Base-by-base conservation (phyloP, 176 grass and related monocot species). In the Pharus latifolius region DNA sequence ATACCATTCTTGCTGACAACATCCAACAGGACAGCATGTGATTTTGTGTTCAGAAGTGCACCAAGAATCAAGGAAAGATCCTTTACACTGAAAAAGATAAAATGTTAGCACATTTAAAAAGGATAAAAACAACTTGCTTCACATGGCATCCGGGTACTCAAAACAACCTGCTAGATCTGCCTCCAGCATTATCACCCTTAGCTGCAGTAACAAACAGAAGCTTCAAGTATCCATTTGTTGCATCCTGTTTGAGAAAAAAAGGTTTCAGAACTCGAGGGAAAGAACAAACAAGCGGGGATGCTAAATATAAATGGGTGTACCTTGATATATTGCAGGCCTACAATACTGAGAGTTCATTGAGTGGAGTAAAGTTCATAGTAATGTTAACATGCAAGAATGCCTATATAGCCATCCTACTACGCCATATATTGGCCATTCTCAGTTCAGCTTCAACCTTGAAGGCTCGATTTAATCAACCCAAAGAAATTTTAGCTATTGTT, bases 11-110 rank as follows among this genome's bases (percentile, higher is more conserved):
- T 91, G 42, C 75, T 85, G 69, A 91, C 86, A 66, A 99, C 86
- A 85, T 86, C 82, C 76, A 69, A 65, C 58, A 99, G 76, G 75
- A 99, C 90, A 5, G 79, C 53, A 45, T n/a, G 47, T 55, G 90
- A 94, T 86, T 86, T 94, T 70, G 96, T 99, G 81, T 88, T 91
- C 24, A 99, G 62, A 84, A 99, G 87, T 45, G 96, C 96, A n/a
- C 95, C 96, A 50, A 99, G 96, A 75, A 99, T 94, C 70, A 99
- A 84, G 4, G 87, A 94, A 54, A 99, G 90, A 83, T 99, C 87
- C 45, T 82, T 88, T 87, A 82, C 60, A 78, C 96, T 99, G 73
- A 77, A 83, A 74, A 44, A 72, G 17, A 87, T 42, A 71, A 56
- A 73, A 78, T 33, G 24, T n/a, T 27, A 72, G 43, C 70, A 38